A percentile compares a stretch with the other conserved stretches of the same genome.
Evolutionary conservation across 768 basidiomycete species (phyloP).

Genomic region (Naganishia antarctica): DNA sequence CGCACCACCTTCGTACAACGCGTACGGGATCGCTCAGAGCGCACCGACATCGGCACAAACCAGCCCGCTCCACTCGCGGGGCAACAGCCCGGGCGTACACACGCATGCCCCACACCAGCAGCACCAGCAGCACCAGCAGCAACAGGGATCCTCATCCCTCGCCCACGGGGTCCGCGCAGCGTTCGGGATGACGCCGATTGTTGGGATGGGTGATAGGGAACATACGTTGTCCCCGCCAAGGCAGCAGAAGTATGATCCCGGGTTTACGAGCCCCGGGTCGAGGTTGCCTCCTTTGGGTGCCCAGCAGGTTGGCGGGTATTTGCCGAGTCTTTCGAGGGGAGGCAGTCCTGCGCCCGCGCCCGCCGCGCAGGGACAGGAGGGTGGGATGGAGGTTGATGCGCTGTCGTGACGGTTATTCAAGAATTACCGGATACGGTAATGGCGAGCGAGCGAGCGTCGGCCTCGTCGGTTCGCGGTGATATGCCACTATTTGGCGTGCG

Average conservation of each 20-base stretch:
- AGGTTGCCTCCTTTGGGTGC: slow-evolving; percentile 38
- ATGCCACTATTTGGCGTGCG: no score
- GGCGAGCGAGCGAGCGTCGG: no score
- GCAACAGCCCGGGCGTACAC: slow-evolving; percentile 37
- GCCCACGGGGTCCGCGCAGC: slow-evolving; percentile 79
- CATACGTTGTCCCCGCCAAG: slow-evolving; percentile 20
- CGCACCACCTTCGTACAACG: slow-evolving; percentile 40
- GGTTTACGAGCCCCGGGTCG: slow-evolving; percentile 32
- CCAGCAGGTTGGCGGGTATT: slow-evolving; percentile 18
- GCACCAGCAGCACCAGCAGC: no score
- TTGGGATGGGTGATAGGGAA: slow-evolving; percentile 33
- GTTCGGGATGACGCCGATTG: slow-evolving; percentile 87
- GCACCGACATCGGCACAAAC: slow-evolving; percentile 43
- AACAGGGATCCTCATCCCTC: slow-evolving; percentile 50
- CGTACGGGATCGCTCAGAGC: slow-evolving; percentile 38
- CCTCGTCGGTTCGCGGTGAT: no score
- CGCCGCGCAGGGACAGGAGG: neutral
- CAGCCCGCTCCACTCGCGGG: slow-evolving; percentile 41
- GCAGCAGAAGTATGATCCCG: slow-evolving; percentile 26
- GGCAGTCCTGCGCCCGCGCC: slow-evolving; percentile 33
- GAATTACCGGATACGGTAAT: slow-evolving; percentile 3
- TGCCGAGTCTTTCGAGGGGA: slow-evolving; percentile 44
- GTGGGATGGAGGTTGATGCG: slow-evolving; percentile 45
- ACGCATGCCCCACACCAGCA: no score
- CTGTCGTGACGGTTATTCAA: slow-evolving; percentile 31